phyloP scores from a whole-genome alignment of 805 yeast genomes.

The Starmerella cellae region DNA sequence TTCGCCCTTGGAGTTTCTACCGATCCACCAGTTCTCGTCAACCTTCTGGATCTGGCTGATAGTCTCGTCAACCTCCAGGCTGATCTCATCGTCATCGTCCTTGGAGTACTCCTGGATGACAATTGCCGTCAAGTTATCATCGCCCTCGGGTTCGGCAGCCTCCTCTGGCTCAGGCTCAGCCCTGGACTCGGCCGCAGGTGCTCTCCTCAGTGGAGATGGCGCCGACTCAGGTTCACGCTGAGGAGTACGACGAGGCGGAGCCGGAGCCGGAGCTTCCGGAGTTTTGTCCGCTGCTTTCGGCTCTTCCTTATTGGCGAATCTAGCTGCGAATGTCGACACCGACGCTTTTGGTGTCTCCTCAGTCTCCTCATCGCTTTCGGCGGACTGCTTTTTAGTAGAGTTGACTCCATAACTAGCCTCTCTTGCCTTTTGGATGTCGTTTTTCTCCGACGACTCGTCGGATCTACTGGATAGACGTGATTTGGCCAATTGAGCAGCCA shows the following conservation, averaged over 20 bases:
- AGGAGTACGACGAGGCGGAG: conserved; percentile 2
- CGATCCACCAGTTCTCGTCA: conserved; percentile 86
- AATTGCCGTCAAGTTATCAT: conserved; percentile 37
- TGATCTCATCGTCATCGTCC: conserved; percentile 66
- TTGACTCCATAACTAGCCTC: conserved; percentile 1
- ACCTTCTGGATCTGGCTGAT: conserved; percentile 54
- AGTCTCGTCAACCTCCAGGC: conserved; percentile 50
- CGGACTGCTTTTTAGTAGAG: neutral
- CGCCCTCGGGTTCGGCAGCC: conserved; percentile 7
- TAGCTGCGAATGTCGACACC: conserved; percentile 16
- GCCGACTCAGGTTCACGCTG: conserved; percentile 7
- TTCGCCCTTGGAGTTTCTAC: conserved; percentile 58
- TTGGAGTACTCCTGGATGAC: conserved; percentile 54
- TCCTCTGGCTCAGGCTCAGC: conserved; percentile 16
- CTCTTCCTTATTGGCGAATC: conserved; percentile 11
- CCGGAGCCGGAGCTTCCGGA: neutral
- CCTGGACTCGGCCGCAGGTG: conserved; percentile 9
- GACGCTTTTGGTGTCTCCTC: conserved; percentile 1
- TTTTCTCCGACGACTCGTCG: conserved; percentile 14
- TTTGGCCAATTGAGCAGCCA: conserved; percentile 17
- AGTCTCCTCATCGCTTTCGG: neutral
- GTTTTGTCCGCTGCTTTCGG: conserved; percentile 4
- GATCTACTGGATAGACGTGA: conserved; percentile 7
- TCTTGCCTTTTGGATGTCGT: neutral
- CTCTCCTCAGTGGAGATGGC: conserved; percentile 7